These are phyloP conservation scores for Orobanche coerulescens DNA, from an alignment of 257 asterid genomes.

Conservation along the genomic window DNA sequence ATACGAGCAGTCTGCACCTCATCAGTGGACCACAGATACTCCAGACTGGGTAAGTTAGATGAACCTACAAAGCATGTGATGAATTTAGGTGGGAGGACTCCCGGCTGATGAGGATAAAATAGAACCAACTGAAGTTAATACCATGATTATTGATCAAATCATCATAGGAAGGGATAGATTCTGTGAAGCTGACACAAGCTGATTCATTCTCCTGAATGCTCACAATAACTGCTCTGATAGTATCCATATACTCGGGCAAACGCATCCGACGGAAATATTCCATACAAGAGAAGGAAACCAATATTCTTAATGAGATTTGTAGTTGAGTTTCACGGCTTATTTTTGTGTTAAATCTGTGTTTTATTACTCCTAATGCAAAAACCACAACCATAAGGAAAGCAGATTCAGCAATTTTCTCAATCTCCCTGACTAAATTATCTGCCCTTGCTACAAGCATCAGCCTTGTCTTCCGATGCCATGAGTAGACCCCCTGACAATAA, in stretches of 20 bases:
- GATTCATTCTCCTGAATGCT: slow-evolving; percentile 80
- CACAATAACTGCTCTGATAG: slow-evolving; percentile 70
- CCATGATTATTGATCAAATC: slow-evolving; percentile 58
- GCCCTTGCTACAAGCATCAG: slow-evolving; percentile 44
- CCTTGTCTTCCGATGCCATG: slow-evolving; percentile 54
- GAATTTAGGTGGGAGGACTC: slow-evolving; percentile 10
- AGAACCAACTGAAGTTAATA: slow-evolving; percentile 21
- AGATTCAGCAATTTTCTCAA: slow-evolving; percentile 87
- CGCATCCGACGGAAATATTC: slow-evolving; percentile 91
- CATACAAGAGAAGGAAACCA: slow-evolving; percentile 86
- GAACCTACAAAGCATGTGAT: slow-evolving; percentile 38
- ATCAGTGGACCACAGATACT: slow-evolving; percentile 61
- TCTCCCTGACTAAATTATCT: slow-evolving; percentile 38
- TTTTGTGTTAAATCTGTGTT: slow-evolving; percentile 45
- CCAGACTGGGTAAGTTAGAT: slow-evolving; percentile 26
- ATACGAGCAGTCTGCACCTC: slow-evolving; percentile 92
- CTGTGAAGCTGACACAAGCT: slow-evolving; percentile 60
- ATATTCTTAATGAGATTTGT: slow-evolving; percentile 53
- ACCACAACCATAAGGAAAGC: slow-evolving; percentile 93
- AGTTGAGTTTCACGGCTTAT: slow-evolving; percentile 36
- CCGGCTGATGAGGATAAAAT: slow-evolving; percentile 13
- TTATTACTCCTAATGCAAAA: slow-evolving; percentile 72
- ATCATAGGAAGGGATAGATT: slow-evolving; percentile 76
- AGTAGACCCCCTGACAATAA: slow-evolving; percentile 62
- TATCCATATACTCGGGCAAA: slow-evolving; percentile 87